Conservation (phyloP, 2,329 filamentous ascomycete genomes). For the Calonectria hawksworthii region DNA sequence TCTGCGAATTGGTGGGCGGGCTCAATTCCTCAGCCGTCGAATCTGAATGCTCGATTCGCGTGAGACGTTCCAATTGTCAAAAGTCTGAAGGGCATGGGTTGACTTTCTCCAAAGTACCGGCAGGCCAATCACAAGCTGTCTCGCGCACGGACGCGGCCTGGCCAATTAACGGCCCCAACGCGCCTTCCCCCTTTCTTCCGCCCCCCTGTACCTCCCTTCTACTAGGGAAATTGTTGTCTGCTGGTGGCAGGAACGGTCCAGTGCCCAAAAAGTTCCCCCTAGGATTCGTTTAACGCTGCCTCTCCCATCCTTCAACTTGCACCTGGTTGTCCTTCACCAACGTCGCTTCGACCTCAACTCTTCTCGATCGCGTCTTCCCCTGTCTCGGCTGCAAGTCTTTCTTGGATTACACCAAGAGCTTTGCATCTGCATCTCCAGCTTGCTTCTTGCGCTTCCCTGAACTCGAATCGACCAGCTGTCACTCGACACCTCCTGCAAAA, state of each 20-base stretch:
- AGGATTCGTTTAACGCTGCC: constrained; percentile 45
- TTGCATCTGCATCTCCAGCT: constrained; percentile 36
- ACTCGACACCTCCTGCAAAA: constrained; percentile 52
- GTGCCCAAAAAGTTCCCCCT: constrained; percentile 58
- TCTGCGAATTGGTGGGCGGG: constrained; percentile 18
- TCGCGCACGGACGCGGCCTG: constrained; percentile 45
- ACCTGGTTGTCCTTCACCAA: constrained; percentile 43
- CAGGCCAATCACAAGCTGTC: constrained; percentile 50
- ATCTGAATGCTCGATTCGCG: constrained; percentile 40
- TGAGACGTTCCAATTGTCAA: constrained; percentile 45
- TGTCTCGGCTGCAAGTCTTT: constrained; percentile 40
- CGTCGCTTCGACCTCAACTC: constrained; percentile 41
- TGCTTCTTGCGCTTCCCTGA: constrained; percentile 48
- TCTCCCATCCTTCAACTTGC: constrained; percentile 47
- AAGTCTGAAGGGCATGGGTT: constrained; percentile 48
- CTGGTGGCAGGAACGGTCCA: constrained; percentile 55
- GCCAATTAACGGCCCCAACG: constrained; percentile 50
- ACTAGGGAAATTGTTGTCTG: constrained; percentile 65
- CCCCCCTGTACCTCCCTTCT: constrained; percentile 53
- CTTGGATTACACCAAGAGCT: constrained; percentile 46
- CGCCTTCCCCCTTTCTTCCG: constrained; percentile 59
- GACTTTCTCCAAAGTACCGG: constrained; percentile 43
- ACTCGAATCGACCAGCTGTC: constrained; percentile 46
- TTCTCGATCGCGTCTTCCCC: constrained; percentile 39
- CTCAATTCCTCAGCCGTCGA: constrained; percentile 29